Base-by-base conservation (phyloP, 2,329 filamentous ascomycete species). In the Botrytis fabae region DNA sequence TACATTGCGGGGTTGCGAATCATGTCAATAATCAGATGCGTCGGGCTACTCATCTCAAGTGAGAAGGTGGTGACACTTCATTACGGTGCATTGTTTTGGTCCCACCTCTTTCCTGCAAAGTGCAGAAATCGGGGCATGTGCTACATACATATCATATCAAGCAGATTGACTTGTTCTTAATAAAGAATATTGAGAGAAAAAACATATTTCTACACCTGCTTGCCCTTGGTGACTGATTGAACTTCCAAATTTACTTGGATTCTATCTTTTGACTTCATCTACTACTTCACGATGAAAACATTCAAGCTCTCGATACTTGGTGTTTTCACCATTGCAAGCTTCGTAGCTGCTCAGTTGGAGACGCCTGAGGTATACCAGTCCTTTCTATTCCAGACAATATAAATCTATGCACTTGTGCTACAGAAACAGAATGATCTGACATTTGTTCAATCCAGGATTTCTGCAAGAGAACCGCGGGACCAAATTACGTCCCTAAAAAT, bases 261-360 rank as follows among this genome's bases (percentile, higher is more conserved):
- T 57, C 65, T 42, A 57, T 44, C 10, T 44, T 57, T n/a, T 32
- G 1, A 25, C 25, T 40, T 16, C n/a, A 44, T 25, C 48, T 35
- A 57, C 48, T 32, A 32, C 18, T 42, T 28, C 48, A 69, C 48
- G 18, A 69, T 69, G 65, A 69, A 57, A 32, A 32, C 38, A 42
- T n/a, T 59, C 65, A 69, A 42, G 38, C 65, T 69, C 48, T 69
- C 65, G 14, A 57, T 69, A 42, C 38, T 69, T 57, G 48, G 65
- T 57, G 6, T 69, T 59, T 69, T 69, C 35, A 25, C 65, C 38
- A 69, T 69, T 69, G 65, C 51, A 69, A 69, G 65, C 48, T 57
- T 42, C 18, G 65, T 69, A 25, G 25, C 40, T 57, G 65, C 65
- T 44, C 65, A 68, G 10, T 38, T 28, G n/a, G 65, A 69, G 51